Base-by-base conservation (phyloP, 2,329 filamentous ascomycete species). In the Alternaria panax region DNA sequence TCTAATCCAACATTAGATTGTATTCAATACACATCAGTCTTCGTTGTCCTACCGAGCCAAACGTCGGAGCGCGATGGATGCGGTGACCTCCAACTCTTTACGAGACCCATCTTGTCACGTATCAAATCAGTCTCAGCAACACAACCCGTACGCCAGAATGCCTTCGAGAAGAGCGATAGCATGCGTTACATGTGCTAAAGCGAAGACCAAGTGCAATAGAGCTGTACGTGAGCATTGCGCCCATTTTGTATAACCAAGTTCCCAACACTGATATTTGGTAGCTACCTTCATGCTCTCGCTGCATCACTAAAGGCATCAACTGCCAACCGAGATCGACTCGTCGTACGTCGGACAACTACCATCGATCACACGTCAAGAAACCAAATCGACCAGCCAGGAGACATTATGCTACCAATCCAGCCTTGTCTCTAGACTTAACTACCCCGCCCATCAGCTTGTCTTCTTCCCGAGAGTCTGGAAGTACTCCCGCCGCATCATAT, bases 201-300 rank as follows among this genome's bases (percentile, higher is more conserved):
- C 75, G 45, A 78, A 78, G 62, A 77, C 75, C 8, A 75, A 77
- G 63, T 77, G 75, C 56, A 74, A 78, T 54, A 78, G 76, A 66
- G 68, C 67, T 57, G 75, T 76, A 59, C 55, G 73, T 59, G 68
- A 60, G 38, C 20, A 41, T 16, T 2, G 67, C 60, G 45, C 20
- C 11, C 7, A 5, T 14, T 30, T 28, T 14, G 27, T 14, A 9
- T 27, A 0, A 30, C 32, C 4, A 20, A 8, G 40, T n/a, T 22
- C 16, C 32, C 14, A 45, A 51, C 20, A 41, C 50, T 56, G 1
- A 54, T 24, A 41, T 1, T 28, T 27, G 32, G 12, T 30, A 76
- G 73, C 62, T 75, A n/a, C 75, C 75, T 25, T 72, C 75, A 40
- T 78, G 75, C 60, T 75, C 75, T 28, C 70, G 75, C 38, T 78